Conservation (phyloP, 2,329 filamentous ascomycete genomes). For the Aspergillus tanneri region DNA sequence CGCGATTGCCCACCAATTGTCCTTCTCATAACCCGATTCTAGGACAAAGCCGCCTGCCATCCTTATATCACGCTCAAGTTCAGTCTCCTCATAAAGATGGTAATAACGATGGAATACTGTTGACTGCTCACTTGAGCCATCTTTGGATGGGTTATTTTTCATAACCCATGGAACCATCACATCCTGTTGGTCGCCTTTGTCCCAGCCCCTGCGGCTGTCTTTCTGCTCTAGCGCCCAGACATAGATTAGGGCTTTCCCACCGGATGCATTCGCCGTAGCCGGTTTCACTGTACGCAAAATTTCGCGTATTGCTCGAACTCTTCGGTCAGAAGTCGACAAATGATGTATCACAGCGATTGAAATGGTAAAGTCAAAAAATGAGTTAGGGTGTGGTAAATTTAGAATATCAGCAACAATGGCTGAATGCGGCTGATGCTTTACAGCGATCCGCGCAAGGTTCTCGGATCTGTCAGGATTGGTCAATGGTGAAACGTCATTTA, state of each 20-base stretch:
- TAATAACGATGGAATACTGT: slow-evolving; percentile 78
- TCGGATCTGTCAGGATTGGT: slow-evolving; percentile 49
- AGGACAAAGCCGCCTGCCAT: slow-evolving; percentile 73
- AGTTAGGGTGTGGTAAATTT: slow-evolving; percentile 70
- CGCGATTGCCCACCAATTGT: slow-evolving; percentile 95
- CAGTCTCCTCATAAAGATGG: slow-evolving; percentile 82
- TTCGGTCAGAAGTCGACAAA: slow-evolving; percentile 72
- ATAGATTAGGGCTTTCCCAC: slow-evolving; percentile 74
- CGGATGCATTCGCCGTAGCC: slow-evolving; percentile 24
- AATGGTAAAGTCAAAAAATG: slow-evolving; percentile 78
- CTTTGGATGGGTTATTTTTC: slow-evolving; percentile 40
- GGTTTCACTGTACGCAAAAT: slow-evolving; percentile 65
- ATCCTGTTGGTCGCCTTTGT: slow-evolving; percentile 79
- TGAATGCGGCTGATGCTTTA: slow-evolving; percentile 60
- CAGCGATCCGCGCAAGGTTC: slow-evolving; percentile 59
- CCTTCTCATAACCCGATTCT: slow-evolving; percentile 86
- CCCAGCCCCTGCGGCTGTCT: slow-evolving; percentile 82
- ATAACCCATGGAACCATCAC: slow-evolving; percentile 95
- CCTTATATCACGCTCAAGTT: slow-evolving; percentile 76
- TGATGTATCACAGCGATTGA: slow-evolving; percentile 95
- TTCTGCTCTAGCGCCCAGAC: slow-evolving; percentile 97
- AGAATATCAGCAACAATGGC: slow-evolving; percentile 79
- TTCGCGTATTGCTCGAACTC: slow-evolving; percentile 68
- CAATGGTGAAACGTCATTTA: slow-evolving; percentile 4
- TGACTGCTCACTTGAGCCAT: slow-evolving; percentile 43